Base-by-base conservation (phyloP, 2,329 filamentous ascomycete genomes). In the Venturia oleaginea region DNA sequence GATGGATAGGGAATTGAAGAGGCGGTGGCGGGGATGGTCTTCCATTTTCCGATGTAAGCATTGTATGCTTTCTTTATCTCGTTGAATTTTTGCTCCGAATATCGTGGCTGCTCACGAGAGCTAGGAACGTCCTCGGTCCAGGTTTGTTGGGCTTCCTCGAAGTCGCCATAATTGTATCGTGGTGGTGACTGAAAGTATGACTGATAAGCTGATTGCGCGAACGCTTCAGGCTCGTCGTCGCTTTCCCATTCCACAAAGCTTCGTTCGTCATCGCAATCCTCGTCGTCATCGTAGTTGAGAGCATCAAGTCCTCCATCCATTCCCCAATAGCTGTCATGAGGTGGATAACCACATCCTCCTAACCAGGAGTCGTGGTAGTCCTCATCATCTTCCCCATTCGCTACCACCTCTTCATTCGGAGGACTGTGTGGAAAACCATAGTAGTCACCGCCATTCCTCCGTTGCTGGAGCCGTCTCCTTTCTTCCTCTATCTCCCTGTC, bases 31-130 rank as follows among this genome's bases (percentile, higher is more conserved):
- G 40, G 7, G 8, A 27, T 42, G 59, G 11, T 43, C n/a, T 60
- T 60, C 59, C 59, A 60, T 40, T 60, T 40, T 3, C n/a, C 34
- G 17, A 40, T 37, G 10, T 60, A 60, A 32, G 22, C 40, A 8
- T 60, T 22, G 37, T 40, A 60, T 40, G 59, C 37, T 43, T 40
- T 60, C 40, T 60, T 60, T 6, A 22, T 32, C 40, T 42, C 59
- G n/a, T 42, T 27, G 27, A 27, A 22, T 6, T 57, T 57, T 22
- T 57, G 27, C 19, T 34, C n/a, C 30, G 30, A 57, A 8, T n/a
- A 57, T 10, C 24, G 15, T 34, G 51, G 15, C 19, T 57, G 51
- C 7, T 57, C 30, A n/a, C 24, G 15, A n/a, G n/a, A 22, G 15
- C 51, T 34, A 32, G 51, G 13, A 32, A 30, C 30, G 3, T 57